Evolutionary conservation across 2,329 filamentous ascomycete genomes (phyloP), one percentile per base, ranked within the genome.

Genomic region (Neodidymelliopsis sp.): DNA sequence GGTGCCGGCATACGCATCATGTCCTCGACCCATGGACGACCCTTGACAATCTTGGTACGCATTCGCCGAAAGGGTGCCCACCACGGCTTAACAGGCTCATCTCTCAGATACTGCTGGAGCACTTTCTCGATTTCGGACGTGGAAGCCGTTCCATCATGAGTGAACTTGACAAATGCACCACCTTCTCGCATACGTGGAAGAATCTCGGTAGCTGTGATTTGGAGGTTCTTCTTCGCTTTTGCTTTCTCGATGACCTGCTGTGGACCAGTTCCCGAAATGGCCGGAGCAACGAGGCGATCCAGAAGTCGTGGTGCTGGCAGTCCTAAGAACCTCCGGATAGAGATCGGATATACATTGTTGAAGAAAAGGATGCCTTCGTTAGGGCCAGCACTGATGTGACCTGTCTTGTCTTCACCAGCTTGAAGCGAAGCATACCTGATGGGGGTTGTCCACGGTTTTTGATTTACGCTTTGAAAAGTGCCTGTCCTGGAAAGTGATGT

Each of bases 11-110:
- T 86, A 6, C 91, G 84, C 60, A 91, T 89, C 20, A 99, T 77
- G 68, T 99, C 94, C 66, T 97, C 94, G 2, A 97, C 82, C 94
- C 94, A 99, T 0, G 94, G 94, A 16, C 86, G 84, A 8, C 94
- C 94, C 45, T 84, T 80, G 2, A 99, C 94, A 6, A 91, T 76
- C 18, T 85, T 86, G 2, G 86, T 86, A 37, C 84, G 82, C 47
- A 96, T 86, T 11, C 81, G 85, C 3, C 86, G 85, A 57, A 96
- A 87, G 0, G 91, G 91, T 60, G 87, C 95, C 77, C 94, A 97
- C 89, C 92, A 96, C 2, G 93, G 92, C 53, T 86, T 90, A 27
- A 96, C 83, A 0, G 87, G 88, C 12, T 86, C 81, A 51, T 90
- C 79, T 47, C 81, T 76, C 1, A 97, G 77, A 56, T 87, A 81